These are phyloP conservation scores for Jamesozyma gamospora DNA, from an alignment of 805 yeast species.

Conservation along the genomic window DNA sequence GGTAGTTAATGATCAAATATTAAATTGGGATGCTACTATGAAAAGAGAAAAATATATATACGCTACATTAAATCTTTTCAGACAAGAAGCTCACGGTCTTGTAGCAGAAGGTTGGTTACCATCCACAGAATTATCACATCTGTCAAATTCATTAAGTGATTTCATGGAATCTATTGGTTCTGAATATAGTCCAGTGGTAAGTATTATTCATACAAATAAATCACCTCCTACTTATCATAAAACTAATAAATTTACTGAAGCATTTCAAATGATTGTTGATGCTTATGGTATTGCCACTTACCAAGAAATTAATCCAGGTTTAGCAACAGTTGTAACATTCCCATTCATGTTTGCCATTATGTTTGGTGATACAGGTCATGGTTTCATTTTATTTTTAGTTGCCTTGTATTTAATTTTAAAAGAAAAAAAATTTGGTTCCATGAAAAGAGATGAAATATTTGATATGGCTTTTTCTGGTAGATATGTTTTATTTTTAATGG, in stretches of 20 bases:
- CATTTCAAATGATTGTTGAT: slow-evolving; percentile 89
- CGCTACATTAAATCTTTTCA: slow-evolving; percentile 63
- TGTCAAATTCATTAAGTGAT: slow-evolving; percentile 57
- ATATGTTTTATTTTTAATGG: slow-evolving; percentile 86
- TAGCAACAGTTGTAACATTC: slow-evolving; percentile 89
- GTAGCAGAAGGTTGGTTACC: slow-evolving; percentile 98
- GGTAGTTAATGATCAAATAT: slow-evolving; percentile 64
- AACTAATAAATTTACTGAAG: slow-evolving; percentile 88
- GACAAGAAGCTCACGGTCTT: slow-evolving; percentile 75
- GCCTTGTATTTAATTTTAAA: slow-evolving; percentile 62
- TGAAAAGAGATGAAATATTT: slow-evolving; percentile 82
- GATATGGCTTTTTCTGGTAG: slow-evolving; percentile 96
- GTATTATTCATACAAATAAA: slow-evolving; percentile 60
- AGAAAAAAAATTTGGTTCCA: slow-evolving; percentile 57
- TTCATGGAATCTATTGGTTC: slow-evolving; percentile 26
- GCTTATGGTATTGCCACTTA: slow-evolving; percentile 92
- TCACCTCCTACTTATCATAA: slow-evolving; percentile 92
- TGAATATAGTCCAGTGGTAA: slow-evolving; percentile 45
- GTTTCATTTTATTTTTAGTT: slow-evolving; percentile 67
- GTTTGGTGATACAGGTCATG: slow-evolving; percentile 99
- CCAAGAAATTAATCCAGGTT: slow-evolving; percentile 91
- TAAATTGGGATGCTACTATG: slow-evolving; percentile 59
- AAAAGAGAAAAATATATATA: slow-evolving; percentile 79
- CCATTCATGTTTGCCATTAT: slow-evolving; percentile 98
- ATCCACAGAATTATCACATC: slow-evolving; percentile 54